A percentile compares a stretch with the other conserved stretches of the same genome.
These are phyloP conservation scores for Aspergillus vadensis DNA, from an alignment of 2,329 filamentous ascomycete species.

Conservation along the genomic window DNA sequence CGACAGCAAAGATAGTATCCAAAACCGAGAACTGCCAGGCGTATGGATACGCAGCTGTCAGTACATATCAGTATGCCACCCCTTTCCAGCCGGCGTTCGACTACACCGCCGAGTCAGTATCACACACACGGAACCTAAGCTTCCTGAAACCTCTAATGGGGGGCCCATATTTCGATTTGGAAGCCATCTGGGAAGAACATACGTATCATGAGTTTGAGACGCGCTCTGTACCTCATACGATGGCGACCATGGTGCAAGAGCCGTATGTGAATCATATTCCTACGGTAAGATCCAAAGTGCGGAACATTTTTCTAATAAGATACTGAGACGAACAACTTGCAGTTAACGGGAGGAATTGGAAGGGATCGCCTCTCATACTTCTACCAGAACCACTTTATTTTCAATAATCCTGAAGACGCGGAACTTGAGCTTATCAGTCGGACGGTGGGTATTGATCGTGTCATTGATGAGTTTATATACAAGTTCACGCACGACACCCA, in stretches of 20 bases:
- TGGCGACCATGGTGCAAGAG: constrained; percentile 74
- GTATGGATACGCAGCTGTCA: too few species aligned
- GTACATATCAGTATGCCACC: too few species aligned
- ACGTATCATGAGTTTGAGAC: constrained; percentile 68
- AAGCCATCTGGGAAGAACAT: constrained; percentile 75
- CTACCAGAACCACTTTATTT: constrained; percentile 72
- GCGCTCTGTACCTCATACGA: constrained; percentile 67
- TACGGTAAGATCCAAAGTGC: constrained; percentile 39
- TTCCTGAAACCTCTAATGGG: constrained; percentile 64
- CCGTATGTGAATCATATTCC: constrained; percentile 76
- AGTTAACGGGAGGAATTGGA: constrained; percentile 66
- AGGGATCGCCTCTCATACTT: constrained; percentile 62
- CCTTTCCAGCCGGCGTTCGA: too few species aligned
- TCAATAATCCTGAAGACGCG: constrained; percentile 66
- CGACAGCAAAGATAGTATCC: too few species aligned
- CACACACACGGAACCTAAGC: constrained; percentile 64
- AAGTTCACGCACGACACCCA: constrained; percentile 62
- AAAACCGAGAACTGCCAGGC: too few species aligned
- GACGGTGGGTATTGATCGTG: constrained; percentile 68
- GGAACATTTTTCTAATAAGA: too few species aligned
- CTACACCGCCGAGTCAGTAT: too few species aligned
- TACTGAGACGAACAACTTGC: too few species aligned
- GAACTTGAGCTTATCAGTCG: constrained; percentile 67
- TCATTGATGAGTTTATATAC: constrained; percentile 70
- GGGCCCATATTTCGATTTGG: constrained; percentile 70